Evolutionary conservation across 257 asterid species (phyloP).

Genomic region (Rubia yunnanensis): DNA sequence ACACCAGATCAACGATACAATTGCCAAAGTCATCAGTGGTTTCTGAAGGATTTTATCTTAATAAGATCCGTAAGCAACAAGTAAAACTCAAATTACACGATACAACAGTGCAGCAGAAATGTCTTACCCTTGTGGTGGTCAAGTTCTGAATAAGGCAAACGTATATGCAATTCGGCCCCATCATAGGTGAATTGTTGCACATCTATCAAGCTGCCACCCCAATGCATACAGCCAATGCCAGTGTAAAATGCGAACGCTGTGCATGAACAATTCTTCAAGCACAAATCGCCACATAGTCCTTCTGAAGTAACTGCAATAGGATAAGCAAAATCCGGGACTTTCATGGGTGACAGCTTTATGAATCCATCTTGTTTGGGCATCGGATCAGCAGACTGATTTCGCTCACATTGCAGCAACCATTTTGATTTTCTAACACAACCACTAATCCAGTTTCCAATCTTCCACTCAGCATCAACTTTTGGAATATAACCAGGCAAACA

Average conservation of each 20-base stretch:
- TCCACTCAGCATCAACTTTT: slow-evolving; percentile 34
- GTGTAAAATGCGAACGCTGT: slow-evolving; percentile 14
- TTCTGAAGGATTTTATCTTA: not conserved
- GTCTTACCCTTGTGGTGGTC: slow-evolving; percentile 18
- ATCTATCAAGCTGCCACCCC: slow-evolving; percentile 29
- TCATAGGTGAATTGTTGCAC: slow-evolving; percentile 25
- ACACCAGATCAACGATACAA: not conserved
- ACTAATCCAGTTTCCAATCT: slow-evolving; percentile 35
- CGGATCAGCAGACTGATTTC: slow-evolving; percentile 6
- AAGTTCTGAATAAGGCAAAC: slow-evolving; percentile 33
- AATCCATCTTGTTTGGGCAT: slow-evolving; percentile 35
- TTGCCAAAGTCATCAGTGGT: not conserved
- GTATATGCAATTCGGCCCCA: slow-evolving; percentile 37
- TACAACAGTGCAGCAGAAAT: not conserved
- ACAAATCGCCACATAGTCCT: slow-evolving; percentile 25
- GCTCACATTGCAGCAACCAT: slow-evolving; percentile 28
- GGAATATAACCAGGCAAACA: slow-evolving; percentile 54
- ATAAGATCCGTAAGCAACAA: not conserved
- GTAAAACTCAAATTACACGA: not conserved
- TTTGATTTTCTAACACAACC: slow-evolving; percentile 43
- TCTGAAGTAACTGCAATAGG: slow-evolving; percentile 16
- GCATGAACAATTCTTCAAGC: slow-evolving; percentile 26
- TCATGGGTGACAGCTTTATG: slow-evolving; percentile 26
- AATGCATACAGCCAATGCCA: slow-evolving; percentile 25
- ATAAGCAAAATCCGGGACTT: slow-evolving; percentile 30